Evolutionary conservation across 2,329 filamentous ascomycete genomes (phyloP).

Genomic region (Penicillium brevicompactum): DNA sequence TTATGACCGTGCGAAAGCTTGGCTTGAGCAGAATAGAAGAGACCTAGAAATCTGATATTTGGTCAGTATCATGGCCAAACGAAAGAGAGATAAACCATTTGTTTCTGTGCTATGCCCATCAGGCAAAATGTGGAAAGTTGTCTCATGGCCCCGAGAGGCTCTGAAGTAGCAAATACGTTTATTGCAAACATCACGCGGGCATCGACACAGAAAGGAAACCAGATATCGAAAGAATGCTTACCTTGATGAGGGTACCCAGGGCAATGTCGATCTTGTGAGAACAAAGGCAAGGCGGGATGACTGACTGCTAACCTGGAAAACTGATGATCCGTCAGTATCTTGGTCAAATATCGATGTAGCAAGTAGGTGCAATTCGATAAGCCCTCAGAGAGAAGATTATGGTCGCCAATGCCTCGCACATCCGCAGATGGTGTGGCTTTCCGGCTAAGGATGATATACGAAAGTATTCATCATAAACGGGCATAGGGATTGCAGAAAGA

Average conservation of each 20-base stretch:
- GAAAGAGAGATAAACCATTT: not conserved
- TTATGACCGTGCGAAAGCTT: not conserved
- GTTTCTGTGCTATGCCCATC: not conserved
- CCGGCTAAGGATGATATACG: slow-evolving; percentile 98
- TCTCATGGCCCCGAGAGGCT: slow-evolving; percentile 94
- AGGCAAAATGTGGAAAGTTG: slow-evolving; percentile 70
- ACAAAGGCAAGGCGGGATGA: not conserved
- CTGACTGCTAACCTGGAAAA: not conserved
- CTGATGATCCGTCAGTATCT: not conserved
- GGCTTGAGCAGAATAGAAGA: not conserved
- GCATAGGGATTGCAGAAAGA: slow-evolving; percentile 2
- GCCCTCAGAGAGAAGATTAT: slow-evolving; percentile 50
- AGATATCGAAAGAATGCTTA: not conserved
- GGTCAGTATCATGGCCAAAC: not conserved
- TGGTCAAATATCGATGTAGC: not conserved
- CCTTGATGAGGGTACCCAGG: not conserved
- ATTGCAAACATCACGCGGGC: slow-evolving; percentile 86
- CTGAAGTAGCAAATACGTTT: slow-evolving; percentile 99
- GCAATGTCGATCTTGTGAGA: not conserved
- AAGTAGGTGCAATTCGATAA: not conserved
- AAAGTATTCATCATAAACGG: slow-evolving; percentile 75
- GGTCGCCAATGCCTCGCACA: slow-evolving; percentile 46
- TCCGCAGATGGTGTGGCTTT: slow-evolving; percentile 52
- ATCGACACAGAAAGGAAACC: not conserved
- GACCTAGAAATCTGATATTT: not conserved